A percentile compares a stretch with the other conserved stretches of the same genome.
Conservation (phyloP, 2,329 filamentous ascomycete species). For the Cercospora sp. region DNA sequence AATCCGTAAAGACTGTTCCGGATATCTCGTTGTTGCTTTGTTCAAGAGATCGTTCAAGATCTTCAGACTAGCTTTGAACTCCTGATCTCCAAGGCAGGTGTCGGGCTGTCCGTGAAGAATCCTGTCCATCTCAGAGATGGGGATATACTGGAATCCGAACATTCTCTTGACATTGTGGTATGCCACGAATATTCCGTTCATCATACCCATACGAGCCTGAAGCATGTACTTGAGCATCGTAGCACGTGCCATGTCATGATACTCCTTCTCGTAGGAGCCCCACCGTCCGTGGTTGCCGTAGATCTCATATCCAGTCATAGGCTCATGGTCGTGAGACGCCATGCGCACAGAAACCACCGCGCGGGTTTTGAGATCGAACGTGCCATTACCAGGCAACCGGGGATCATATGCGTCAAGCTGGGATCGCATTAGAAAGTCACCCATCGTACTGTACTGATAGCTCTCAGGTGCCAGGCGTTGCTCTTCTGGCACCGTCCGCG, state of each 20-base stretch:
- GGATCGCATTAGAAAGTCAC: constrained; percentile 90
- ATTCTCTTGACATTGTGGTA: constrained; percentile 94
- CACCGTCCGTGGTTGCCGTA: constrained; percentile 71
- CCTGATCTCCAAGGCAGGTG: constrained; percentile 69
- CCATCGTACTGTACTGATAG: constrained; percentile 83
- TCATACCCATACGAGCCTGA: constrained; percentile 93
- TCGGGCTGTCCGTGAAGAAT: constrained; percentile 78
- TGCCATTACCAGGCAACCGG: constrained; percentile 82
- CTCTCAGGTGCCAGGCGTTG: constrained; percentile 71
- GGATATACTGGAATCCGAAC: constrained; percentile 96
- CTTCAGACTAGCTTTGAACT: constrained; percentile 79
- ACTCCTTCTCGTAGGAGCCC: constrained; percentile 93
- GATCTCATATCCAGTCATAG: constrained; percentile 85
- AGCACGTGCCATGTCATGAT: constrained; percentile 92
- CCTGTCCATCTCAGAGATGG: constrained; percentile 81
- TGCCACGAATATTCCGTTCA: constrained; percentile 98
- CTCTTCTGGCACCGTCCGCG: constrained; percentile 68
- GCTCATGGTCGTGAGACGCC: constrained; percentile 70
- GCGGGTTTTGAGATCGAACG: constrained; percentile 95
- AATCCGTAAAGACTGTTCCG: constrained; percentile 52
- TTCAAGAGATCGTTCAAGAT: constrained; percentile 79
- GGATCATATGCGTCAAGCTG: constrained; percentile 89
- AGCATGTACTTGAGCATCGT: constrained; percentile 96
- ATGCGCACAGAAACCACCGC: constrained; percentile 90
- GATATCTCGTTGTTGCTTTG: constrained; percentile 71